These are phyloP conservation scores for Microdochium paspali DNA, from an alignment of 2,329 filamentous ascomycete genomes.

Conservation along the genomic window DNA sequence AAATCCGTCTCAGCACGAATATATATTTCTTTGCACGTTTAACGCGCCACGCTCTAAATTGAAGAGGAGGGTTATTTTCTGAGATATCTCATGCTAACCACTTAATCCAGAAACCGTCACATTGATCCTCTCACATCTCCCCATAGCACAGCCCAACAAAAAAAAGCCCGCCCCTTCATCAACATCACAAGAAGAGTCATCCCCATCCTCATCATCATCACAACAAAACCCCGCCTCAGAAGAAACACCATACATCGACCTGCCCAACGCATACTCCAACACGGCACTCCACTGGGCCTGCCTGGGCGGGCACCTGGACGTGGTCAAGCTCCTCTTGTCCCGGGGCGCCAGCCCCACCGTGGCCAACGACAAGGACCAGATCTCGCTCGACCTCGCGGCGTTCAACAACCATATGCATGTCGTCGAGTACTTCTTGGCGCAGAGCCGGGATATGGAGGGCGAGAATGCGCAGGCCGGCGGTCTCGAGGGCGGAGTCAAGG, in stretches of 20 bases:
- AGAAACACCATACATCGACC: slow-evolving; percentile 46
- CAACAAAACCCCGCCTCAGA: slow-evolving; percentile 28
- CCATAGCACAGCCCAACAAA: slow-evolving; percentile 10
- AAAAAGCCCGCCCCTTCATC: slow-evolving; percentile 5
- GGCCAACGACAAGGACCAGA: slow-evolving; percentile 76
- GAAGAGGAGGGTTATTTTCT: too few species aligned
- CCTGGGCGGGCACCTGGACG: slow-evolving; percentile 74
- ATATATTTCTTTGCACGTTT: too few species aligned
- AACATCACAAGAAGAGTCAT: slow-evolving; percentile 7
- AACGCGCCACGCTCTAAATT: too few species aligned
- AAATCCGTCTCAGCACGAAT: too few species aligned
- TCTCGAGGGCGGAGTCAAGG: slow-evolving; percentile 25
- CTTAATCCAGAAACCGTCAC: slow-evolving; percentile 29
- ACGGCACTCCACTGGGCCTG: slow-evolving; percentile 92
- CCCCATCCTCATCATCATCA: slow-evolving; percentile 4
- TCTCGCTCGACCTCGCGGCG: slow-evolving; percentile 66
- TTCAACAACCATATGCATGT: slow-evolving; percentile 59
- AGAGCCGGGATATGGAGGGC: slow-evolving; percentile 36
- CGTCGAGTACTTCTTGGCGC: slow-evolving; percentile 49
- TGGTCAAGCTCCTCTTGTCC: slow-evolving; percentile 68
- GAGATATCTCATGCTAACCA: slow-evolving; percentile 1
- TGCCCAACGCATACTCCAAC: slow-evolving; percentile 74
- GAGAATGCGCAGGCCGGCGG: slow-evolving; percentile 33
- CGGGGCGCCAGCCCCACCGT: slow-evolving; percentile 68
- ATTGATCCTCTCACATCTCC: slow-evolving; percentile 31